These are phyloP conservation scores for Hydnum rufescens DNA, from an alignment of 768 basidiomycete genomes.

Conservation along the genomic window DNA sequence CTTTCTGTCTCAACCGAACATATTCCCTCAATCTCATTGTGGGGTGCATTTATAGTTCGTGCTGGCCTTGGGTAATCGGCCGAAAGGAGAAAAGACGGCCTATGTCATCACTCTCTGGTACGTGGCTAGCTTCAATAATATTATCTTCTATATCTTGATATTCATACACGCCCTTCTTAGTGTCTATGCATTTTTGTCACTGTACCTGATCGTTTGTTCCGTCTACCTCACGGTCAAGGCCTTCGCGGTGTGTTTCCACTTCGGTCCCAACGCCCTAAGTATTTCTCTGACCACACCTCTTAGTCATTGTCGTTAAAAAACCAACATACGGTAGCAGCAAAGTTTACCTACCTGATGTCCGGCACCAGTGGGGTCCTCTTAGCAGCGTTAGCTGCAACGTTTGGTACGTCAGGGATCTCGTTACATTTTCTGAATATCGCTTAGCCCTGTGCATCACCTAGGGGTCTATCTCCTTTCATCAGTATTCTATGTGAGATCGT, in stretches of 20 bases:
- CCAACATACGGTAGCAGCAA: slow-evolving; percentile 24
- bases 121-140: too few species aligned
- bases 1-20: neutral
- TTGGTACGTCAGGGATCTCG: slow-evolving; percentile 29
- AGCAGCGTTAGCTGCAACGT: slow-evolving; percentile 75
- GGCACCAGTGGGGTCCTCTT: slow-evolving; percentile 65
- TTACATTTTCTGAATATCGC: slow-evolving; percentile 9
- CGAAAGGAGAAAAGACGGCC: slow-evolving; percentile 66
- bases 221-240: slow-evolving; percentile 66
- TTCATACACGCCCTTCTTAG: slow-evolving; percentile 20
- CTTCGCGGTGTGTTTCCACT: slow-evolving; percentile 34
- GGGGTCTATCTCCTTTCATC: slow-evolving; percentile 71
- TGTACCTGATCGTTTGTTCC: slow-evolving; percentile 77
- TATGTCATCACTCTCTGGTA: slow-evolving; percentile 58
- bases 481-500: slow-evolving; percentile 53
- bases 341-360: slow-evolving; percentile 43
- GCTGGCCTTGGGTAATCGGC: slow-evolving; percentile 58
- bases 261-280: neutral
- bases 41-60: slow-evolving; percentile 28
- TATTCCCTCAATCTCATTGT: slow-evolving; percentile 1
- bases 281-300: neutral
- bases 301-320: slow-evolving; percentile 20
- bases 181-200: slow-evolving; percentile 65
- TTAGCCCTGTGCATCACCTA: slow-evolving; percentile 11
- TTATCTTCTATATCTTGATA: too few species aligned